These are phyloP conservation scores for Globisporangium emineosum DNA, from an alignment of 352 stramenopile genomes.

Conservation along the genomic window DNA sequence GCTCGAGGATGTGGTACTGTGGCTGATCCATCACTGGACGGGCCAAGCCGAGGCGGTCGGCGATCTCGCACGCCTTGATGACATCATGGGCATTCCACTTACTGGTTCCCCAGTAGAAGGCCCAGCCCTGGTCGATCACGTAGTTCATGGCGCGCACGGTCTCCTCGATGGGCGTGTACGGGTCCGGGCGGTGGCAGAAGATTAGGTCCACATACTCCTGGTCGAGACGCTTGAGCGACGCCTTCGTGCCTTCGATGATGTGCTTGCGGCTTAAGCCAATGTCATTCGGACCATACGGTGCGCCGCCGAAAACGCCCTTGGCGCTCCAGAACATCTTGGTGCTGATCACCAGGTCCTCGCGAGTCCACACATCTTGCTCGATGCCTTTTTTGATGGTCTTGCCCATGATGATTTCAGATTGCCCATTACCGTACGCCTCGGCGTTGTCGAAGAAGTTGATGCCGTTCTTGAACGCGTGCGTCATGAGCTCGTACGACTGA, in stretches of 20 bases:
- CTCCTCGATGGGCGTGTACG: slow-evolving; percentile 30
- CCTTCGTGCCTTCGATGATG: slow-evolving; percentile 41
- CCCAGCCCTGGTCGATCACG: slow-evolving; percentile 33
- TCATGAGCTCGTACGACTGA: slow-evolving; percentile 31
- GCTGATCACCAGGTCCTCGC: slow-evolving; percentile 51
- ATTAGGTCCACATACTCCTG: slow-evolving; percentile 45
- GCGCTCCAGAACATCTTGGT: too few relatives aligned
- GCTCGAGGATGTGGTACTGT: slow-evolving; percentile 58
- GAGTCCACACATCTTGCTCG: slow-evolving; percentile 16
- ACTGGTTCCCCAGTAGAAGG: slow-evolving; percentile 47
- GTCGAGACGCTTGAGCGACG: slow-evolving; percentile 40
- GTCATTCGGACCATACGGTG: too few relatives aligned
- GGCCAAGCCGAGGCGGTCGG: slow-evolving; percentile 22
- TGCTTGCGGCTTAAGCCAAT: slow-evolving; percentile 43
- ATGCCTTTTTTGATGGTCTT: slow-evolving; percentile 24
- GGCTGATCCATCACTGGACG: slow-evolving; percentile 43
- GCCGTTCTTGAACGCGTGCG: slow-evolving; percentile 29
- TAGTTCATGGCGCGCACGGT: slow-evolving; percentile 48
- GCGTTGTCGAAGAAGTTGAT: slow-evolving; percentile 64
- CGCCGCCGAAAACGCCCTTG: too few relatives aligned
- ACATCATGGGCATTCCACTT: slow-evolving; percentile 54
- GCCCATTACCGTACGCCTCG: slow-evolving; percentile 30
- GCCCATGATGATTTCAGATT: slow-evolving; percentile 34
- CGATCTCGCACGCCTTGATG: slow-evolving; percentile 40
- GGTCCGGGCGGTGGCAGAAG: slow-evolving; percentile 42